These are phyloP conservation scores for Achaetomium macrosporum DNA, from an alignment of 2,329 filamentous ascomycete genomes.

Conservation along the genomic window DNA sequence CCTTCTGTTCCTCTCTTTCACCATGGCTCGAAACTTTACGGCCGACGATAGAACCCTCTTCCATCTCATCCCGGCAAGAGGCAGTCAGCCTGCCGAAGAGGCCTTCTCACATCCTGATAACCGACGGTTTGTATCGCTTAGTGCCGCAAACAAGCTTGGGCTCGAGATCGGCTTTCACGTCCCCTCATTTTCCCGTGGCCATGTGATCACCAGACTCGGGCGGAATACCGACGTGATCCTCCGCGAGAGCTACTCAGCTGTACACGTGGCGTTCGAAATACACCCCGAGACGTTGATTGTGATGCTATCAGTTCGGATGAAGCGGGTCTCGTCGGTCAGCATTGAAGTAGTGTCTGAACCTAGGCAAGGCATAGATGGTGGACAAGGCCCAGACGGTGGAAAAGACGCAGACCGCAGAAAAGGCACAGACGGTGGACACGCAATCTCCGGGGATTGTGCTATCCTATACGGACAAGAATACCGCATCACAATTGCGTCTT, in stretches of 20 bases:
- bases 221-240: slow-evolving; percentile 4
- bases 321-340: background rate
- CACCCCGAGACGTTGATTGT: background rate
- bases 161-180: slow-evolving; percentile 11
- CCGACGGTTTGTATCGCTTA: background rate
- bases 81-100: background rate
- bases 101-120: background rate
- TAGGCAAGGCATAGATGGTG: too few relatives aligned
- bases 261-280: slow-evolving; percentile 42
- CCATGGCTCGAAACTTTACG: background rate
- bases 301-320: slow-evolving; percentile 1
- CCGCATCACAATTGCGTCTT: background rate
- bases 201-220: background rate
- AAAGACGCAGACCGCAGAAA: too few relatives aligned
- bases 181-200: background rate
- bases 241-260: slow-evolving; percentile 22
- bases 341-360: too few relatives aligned
- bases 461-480: slow-evolving; percentile 1
- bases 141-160: background rate
- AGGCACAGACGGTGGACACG: background rate
- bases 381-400: too few relatives aligned
- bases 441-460: slow-evolving; percentile 27
- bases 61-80: background rate
- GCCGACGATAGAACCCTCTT: slow-evolving; percentile 1
- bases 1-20: too few relatives aligned